These are phyloP conservation scores for Blastomyces emzantsi DNA, from an alignment of 2,329 filamentous ascomycete genomes.

Conservation along the genomic window DNA sequence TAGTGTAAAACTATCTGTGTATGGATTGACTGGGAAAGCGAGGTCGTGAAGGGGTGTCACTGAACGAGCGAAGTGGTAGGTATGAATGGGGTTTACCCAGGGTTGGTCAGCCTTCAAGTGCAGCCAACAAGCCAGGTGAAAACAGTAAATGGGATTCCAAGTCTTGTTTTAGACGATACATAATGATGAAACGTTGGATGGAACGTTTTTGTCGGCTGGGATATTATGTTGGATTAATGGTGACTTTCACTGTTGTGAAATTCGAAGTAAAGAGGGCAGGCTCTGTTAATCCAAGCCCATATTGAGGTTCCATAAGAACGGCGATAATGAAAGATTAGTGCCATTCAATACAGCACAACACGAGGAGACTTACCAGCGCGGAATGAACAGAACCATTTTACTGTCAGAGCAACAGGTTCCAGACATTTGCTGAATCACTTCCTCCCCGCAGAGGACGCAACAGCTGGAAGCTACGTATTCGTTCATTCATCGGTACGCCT, in stretches of 20 bases:
- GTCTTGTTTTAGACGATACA: neutral
- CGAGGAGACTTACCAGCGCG: too few relatives aligned
- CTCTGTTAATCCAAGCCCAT: too few relatives aligned
- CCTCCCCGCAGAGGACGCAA: too few relatives aligned
- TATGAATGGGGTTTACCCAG: neutral
- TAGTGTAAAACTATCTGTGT: neutral
- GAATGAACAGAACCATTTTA: too few relatives aligned
- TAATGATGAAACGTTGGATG: neutral
- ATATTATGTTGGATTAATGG: too few relatives aligned
- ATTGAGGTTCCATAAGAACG: too few relatives aligned
- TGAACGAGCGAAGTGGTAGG: neutral
- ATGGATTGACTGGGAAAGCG: neutral
- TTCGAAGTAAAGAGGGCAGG: neutral
- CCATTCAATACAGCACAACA: too few relatives aligned
- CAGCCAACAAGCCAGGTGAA: conserved; percentile 1
- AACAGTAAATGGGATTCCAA: conserved; percentile 2
- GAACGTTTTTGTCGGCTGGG: neutral
- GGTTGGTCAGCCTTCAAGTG: neutral
- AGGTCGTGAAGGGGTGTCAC: neutral
- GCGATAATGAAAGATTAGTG: too few relatives aligned
- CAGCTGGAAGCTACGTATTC: too few relatives aligned
- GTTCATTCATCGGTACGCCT: too few relatives aligned
- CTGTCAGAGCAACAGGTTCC: too few relatives aligned
- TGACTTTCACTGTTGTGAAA: neutral
- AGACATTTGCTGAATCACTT: too few relatives aligned